Evolutionary conservation across 495 filamentous ascomycete species (phyloP).

Genomic region (Emericellopsis terricola): DNA sequence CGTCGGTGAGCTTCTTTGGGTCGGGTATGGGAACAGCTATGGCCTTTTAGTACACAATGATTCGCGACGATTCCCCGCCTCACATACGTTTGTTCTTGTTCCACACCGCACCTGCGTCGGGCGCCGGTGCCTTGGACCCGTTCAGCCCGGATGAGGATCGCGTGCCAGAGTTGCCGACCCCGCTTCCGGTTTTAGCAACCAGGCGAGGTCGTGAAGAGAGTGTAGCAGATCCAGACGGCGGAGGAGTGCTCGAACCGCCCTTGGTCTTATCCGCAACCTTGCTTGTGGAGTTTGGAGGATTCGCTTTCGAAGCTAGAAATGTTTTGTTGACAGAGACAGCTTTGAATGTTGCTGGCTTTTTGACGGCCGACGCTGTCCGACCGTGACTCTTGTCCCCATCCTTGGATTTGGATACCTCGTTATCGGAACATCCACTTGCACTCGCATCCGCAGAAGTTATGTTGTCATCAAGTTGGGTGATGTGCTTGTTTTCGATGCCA

Average conservation of each 20-base stretch:
- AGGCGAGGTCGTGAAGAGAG: conserved; percentile 28
- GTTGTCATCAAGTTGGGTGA: conserved; percentile 27
- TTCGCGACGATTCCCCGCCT: neutral
- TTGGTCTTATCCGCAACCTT: conserved; percentile 33
- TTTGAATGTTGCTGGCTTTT: conserved; percentile 82
- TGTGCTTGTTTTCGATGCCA: conserved; percentile 26
- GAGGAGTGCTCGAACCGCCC: conserved; percentile 13
- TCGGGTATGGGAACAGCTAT: conserved; percentile 60
- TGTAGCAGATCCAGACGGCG: conserved; percentile 20
- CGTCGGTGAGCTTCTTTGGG: conserved; percentile 87
- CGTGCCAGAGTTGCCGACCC: conserved; percentile 21
- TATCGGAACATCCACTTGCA: conserved; percentile 51
- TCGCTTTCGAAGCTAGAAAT: conserved; percentile 43
- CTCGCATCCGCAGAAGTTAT: conserved; percentile 36
- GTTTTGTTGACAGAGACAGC: conserved; percentile 87
- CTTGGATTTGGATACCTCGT: conserved; percentile 36
- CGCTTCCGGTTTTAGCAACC: conserved; percentile 34
- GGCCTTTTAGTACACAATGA: conserved; percentile 13
- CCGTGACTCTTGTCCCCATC: conserved; percentile 39
- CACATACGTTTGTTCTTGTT: conserved; percentile 90
- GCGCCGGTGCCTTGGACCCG: conserved; percentile 32
- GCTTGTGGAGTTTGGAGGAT: conserved; percentile 19
- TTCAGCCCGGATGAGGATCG: conserved; percentile 35
- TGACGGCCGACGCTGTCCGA: conserved; percentile 50
- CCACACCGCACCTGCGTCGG: conserved; percentile 70